Base-by-base conservation (phyloP, 1,284 basidiomycete species). In the Athelia sp. region DNA sequence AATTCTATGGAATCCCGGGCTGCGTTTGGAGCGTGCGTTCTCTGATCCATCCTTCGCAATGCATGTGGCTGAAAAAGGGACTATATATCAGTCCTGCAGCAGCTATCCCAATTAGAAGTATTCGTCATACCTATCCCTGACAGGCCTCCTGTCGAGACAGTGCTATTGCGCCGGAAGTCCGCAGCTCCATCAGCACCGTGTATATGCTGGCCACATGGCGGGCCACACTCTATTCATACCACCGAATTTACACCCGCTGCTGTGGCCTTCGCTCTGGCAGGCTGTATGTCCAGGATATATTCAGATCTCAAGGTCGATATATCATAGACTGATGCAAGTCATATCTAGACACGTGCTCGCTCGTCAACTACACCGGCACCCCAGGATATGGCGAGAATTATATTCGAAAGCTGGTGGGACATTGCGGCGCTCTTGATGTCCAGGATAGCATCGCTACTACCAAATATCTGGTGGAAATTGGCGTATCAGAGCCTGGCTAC, bases 351-450 rank as follows among this genome's bases (percentile, higher is more conserved):
- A 81, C 76, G 0, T 52, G 87, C 15, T 80, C 79, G 2, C 54
- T 76, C 21, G 78, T 81, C 0, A 89, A 89, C 60, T 90, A 89
- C 58, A 83, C 81, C 0, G 87, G 87, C 1, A 85, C 84, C 0
- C 64, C 76, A 21, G 88, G 87, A 11, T 67, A 50, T 4, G 72
- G 70, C 15, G 68, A 78, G 46, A 66, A 61, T 31, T 70, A 68
- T 47, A 66, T 79, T 48, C 61, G 67, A 45, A 56, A 61, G 4
- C 61, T 81, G 15, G 51, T 83, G 0, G 84, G 84, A 0, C 66
- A 75, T 45, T 83, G 84, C 40, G 87, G 87, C 13, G 66, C 71
- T 0, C 69, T 86, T 8, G 88, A 90, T 53, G 81, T 90, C 6
- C 67, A 75, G 32, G 84, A 88, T 38, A 84, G 82, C 52, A 73